A percentile compares a stretch with the other conserved stretches of the same genome.
Conservation (phyloP, 1,284 basidiomycete genomes). For the Cutaneotrichosporon spelunceum region DNA sequence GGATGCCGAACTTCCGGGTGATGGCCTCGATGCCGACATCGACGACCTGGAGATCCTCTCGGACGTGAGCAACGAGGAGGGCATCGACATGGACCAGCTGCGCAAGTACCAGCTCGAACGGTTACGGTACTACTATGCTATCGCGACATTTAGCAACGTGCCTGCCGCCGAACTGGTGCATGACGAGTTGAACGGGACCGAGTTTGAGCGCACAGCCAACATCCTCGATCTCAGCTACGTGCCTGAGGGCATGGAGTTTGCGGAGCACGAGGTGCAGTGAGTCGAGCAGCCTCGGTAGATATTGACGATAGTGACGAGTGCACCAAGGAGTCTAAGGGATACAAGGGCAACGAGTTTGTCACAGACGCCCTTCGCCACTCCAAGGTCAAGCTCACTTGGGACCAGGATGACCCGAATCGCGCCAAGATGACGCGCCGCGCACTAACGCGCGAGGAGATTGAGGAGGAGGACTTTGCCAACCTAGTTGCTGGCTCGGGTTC, state of each 20-base stretch:
- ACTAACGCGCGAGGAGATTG: slow-evolving; percentile 76
- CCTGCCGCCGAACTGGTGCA: slow-evolving; percentile 78
- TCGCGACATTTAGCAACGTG: slow-evolving; percentile 81
- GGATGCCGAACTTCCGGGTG: slow-evolving; percentile 17
- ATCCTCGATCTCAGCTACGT: slow-evolving; percentile 93
- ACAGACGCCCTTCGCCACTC: slow-evolving; percentile 98
- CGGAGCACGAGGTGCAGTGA: slow-evolving; percentile 67
- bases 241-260: slow-evolving; percentile 88
- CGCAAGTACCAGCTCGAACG: slow-evolving; percentile 92
- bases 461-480: slow-evolving; percentile 80
- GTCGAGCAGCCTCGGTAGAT: slow-evolving; percentile 20
- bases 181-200: slow-evolving; percentile 86
- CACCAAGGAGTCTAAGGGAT: slow-evolving; percentile 63
- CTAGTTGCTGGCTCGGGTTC: slow-evolving; percentile 73
- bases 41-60: slow-evolving; percentile 42
- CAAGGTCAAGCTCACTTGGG: slow-evolving; percentile 97
- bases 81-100: slow-evolving; percentile 76
- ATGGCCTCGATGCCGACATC: slow-evolving; percentile 26
- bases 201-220: slow-evolving; percentile 95
- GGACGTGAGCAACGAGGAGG: slow-evolving; percentile 55
- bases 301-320: slow-evolving; percentile 69
- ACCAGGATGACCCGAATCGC: slow-evolving; percentile 92
- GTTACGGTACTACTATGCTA: slow-evolving; percentile 94
- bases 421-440: slow-evolving; percentile 72
- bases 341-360: slow-evolving; percentile 84